Percentiles rank a stretch among this genome's conserved stretches.
Conservation (phyloP, 2,329 filamentous ascomycete genomes). For the Fusarium floridanum region DNA sequence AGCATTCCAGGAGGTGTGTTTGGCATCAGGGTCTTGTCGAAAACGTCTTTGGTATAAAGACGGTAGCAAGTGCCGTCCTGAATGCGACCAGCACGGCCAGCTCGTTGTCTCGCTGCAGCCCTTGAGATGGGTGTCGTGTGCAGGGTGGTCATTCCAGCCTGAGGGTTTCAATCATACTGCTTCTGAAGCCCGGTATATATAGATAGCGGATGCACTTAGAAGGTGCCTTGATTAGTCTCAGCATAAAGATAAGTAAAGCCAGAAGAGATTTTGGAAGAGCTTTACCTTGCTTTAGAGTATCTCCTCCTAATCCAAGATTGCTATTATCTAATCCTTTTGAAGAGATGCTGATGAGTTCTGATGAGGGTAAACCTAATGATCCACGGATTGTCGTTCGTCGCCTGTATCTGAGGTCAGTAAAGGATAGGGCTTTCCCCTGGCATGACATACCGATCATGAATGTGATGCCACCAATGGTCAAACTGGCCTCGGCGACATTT, state of each 20-base stretch:
- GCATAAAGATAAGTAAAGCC: neutral
- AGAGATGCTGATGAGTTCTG: neutral
- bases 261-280: neutral
- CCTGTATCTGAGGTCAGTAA: neutral
- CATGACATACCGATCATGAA: constrained; percentile 75
- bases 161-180: constrained; percentile 79
- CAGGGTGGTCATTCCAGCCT: constrained; percentile 95
- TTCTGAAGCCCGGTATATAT: neutral
- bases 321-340: neutral
- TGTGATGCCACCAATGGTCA: constrained; percentile 90
- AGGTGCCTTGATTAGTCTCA: neutral
- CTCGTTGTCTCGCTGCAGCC: constrained; percentile 93
- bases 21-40: neutral
- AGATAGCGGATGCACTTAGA: neutral
- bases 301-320: neutral
- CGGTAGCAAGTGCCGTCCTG: neutral
- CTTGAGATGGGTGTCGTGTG: constrained; percentile 96
- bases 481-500: constrained; percentile 96
- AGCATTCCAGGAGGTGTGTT: neutral
- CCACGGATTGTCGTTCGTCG: neutral
- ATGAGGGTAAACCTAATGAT: neutral
- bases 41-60: neutral
- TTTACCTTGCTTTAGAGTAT: neutral
- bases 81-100: constrained; percentile 71
- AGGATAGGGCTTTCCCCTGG: neutral